Evolutionary conservation across 2,329 filamentous ascomycete genomes (phyloP).

Genomic region (Arthrobotrys conoides): DNA sequence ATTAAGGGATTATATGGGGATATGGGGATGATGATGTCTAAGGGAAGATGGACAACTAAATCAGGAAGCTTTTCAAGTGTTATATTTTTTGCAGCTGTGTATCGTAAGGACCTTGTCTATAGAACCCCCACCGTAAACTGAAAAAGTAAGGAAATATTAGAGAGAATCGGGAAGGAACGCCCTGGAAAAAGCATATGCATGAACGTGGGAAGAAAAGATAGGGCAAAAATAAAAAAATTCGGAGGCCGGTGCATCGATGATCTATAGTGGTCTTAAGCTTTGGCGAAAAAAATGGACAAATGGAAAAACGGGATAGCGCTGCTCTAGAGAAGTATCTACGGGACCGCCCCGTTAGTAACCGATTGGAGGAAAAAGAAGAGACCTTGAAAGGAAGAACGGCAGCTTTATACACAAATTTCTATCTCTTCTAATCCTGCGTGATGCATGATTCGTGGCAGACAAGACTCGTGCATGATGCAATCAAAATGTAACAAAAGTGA

Average conservation of each 20-base stretch:
- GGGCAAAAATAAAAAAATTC: constrained; percentile 22
- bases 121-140: constrained; percentile 49
- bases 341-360: constrained; percentile 59
- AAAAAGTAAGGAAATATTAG: constrained; percentile 42
- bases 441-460: constrained; percentile 58
- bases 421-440: constrained; percentile 25
- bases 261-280: constrained; percentile 52
- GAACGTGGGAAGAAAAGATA: constrained; percentile 38
- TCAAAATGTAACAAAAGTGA: constrained; percentile 46
- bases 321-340: constrained; percentile 41
- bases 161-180: constrained; percentile 51
- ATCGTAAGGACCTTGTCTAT: constrained; percentile 52
- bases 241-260: constrained; percentile 37
- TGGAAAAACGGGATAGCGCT: constrained; percentile 41
- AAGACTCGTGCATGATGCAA: constrained; percentile 58
- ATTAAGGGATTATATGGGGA: constrained; percentile 9
- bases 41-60: constrained; percentile 25
- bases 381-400: constrained; percentile 25
- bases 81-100: constrained; percentile 34
- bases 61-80: constrained; percentile 21
- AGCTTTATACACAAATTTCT: constrained; percentile 19
- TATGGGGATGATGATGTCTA: constrained; percentile 10
- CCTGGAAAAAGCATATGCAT: constrained; percentile 42
- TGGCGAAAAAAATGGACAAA: constrained; percentile 27
- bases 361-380: constrained; percentile 42